Evolutionary conservation across 345 rosid species (phyloP).

Genomic region (Anacardium occidentale): DNA sequence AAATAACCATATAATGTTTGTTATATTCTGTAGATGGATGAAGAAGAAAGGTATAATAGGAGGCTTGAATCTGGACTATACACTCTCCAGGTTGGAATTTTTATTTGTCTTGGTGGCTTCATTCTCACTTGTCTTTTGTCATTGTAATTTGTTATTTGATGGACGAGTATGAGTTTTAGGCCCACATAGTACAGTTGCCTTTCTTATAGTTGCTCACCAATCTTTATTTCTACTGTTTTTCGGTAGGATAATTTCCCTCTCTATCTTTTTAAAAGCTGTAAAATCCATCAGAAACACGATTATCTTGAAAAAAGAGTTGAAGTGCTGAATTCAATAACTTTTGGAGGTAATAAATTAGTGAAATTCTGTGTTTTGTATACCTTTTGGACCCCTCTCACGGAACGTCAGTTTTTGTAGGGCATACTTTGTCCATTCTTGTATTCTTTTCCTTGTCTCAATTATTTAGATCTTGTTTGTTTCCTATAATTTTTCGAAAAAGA

Average conservation of each 20-base stretch:
- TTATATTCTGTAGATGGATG: slow-evolving; percentile 64
- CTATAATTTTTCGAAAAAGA: too few relatives aligned
- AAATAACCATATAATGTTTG: slow-evolving; percentile 11
- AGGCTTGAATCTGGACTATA: slow-evolving; percentile 91
- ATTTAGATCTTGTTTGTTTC: too few relatives aligned
- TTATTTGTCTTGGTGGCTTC: not conserved
- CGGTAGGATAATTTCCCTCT: not conserved
- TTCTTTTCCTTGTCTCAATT: too few relatives aligned
- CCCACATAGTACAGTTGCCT: not conserved
- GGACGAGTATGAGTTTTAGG: slow-evolving; percentile 2
- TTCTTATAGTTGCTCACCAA: not conserved
- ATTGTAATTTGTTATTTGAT: not conserved
- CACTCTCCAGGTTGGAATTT: slow-evolving; percentile 76
- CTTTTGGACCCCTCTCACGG: too few relatives aligned
- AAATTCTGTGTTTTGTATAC: too few relatives aligned
- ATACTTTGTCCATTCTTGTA: too few relatives aligned
- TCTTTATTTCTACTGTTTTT: not conserved
- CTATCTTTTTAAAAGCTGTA: not conserved
- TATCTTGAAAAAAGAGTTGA: not conserved
- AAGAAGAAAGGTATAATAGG: slow-evolving; percentile 79
- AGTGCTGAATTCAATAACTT: not conserved
- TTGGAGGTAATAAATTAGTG: not conserved
- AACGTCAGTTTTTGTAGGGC: too few relatives aligned
- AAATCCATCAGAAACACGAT: not conserved
- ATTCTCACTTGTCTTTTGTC: not conserved